phyloP scores from a whole-genome alignment of 371 early-diverging fungal species.

The Catenaria anguillulae region DNA sequence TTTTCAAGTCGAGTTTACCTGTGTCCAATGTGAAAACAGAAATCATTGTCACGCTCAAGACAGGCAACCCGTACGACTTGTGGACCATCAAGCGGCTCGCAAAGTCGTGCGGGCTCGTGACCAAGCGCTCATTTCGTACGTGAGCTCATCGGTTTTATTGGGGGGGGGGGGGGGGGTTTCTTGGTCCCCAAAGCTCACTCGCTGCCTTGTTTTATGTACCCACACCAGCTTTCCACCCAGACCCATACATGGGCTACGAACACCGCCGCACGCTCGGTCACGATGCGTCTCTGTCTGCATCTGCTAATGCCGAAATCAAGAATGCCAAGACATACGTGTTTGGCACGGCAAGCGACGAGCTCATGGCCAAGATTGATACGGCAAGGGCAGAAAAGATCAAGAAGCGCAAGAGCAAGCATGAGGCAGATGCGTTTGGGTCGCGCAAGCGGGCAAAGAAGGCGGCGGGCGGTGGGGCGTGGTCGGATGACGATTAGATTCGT shows the following conservation, averaged over 20 bases:
- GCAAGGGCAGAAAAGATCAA: too few species aligned
- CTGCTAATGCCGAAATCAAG: slow-evolving; percentile 67
- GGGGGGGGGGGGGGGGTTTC: too few species aligned
- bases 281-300: slow-evolving; percentile 57
- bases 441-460: too few species aligned
- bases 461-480: too few species aligned
- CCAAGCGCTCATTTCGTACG: slow-evolving; percentile 26
- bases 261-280: slow-evolving; percentile 90
- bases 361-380: neutral
- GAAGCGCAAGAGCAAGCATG: too few species aligned
- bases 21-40: slow-evolving; percentile 30
- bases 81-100: slow-evolving; percentile 74
- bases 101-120: slow-evolving; percentile 38
- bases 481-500: too few species aligned
- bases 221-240: slow-evolving; percentile 51
- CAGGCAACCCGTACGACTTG: slow-evolving; percentile 67
- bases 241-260: slow-evolving; percentile 67
- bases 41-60: slow-evolving; percentile 68
- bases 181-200: too few species aligned
- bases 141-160: too few species aligned
- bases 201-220: too few species aligned
- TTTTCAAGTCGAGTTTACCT: slow-evolving; percentile 47
- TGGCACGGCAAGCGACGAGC: neutral
- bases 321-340: slow-evolving; percentile 34
- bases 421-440: too few species aligned